Conservation (phyloP, 768 basidiomycete species). For the Pleurotus tuber-regium region DNA sequence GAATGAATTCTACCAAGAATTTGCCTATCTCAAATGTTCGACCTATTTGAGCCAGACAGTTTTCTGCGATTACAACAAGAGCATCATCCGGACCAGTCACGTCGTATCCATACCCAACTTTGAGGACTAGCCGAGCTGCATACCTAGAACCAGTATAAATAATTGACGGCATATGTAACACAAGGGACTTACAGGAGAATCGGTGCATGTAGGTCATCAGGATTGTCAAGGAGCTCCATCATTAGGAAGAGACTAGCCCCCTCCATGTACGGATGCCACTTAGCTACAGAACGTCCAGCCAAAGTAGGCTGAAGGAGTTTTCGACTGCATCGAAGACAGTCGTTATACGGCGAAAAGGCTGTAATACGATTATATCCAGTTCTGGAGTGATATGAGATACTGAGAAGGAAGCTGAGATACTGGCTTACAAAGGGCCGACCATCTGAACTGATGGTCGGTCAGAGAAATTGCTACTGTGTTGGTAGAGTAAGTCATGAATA, state of each 20-base stretch:
- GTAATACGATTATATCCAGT: background rate
- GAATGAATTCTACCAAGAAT: constrained; percentile 22
- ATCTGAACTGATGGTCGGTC: background rate
- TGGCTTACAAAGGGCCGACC: background rate
- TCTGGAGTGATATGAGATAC: background rate
- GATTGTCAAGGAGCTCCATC: background rate
- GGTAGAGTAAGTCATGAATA: background rate
- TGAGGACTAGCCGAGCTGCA: constrained; percentile 5
- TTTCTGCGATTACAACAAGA: background rate
- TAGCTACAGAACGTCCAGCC: background rate
- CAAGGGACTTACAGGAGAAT: no score
- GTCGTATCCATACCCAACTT: constrained; percentile 15
- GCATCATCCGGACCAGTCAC: constrained; percentile 4
- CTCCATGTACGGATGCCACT: background rate
- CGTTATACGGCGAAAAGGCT: background rate
- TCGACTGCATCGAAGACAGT: background rate
- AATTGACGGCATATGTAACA: no score
- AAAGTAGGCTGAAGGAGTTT: background rate
- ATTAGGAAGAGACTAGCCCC: background rate
- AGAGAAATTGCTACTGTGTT: background rate
- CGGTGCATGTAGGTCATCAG: no score
- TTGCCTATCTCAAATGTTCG: background rate
- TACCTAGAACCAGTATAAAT: background rate
- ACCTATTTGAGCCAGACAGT: constrained; percentile 20
- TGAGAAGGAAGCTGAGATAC: background rate